phyloP scores from a whole-genome alignment of 2,329 filamentous ascomycete genomes.

The Pestalotiopsis sp. region DNA sequence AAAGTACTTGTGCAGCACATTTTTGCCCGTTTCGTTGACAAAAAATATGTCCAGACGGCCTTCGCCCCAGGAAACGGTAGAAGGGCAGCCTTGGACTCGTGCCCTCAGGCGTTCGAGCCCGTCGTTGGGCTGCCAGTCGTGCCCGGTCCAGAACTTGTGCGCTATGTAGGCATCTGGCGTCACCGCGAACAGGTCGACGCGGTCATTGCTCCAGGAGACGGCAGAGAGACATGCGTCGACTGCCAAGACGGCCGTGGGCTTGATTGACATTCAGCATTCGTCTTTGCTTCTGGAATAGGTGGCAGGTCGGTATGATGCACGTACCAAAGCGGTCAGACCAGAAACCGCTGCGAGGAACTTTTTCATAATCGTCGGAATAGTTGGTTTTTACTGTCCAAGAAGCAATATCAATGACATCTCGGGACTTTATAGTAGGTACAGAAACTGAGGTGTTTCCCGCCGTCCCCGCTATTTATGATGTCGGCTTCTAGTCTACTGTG shows the following conservation, averaged over 20 bases:
- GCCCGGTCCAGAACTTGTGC: slow-evolving; percentile 20
- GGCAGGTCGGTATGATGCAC: background rate
- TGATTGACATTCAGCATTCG: background rate
- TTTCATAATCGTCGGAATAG: background rate
- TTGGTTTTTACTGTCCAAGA: background rate
- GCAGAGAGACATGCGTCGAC: slow-evolving; percentile 4
- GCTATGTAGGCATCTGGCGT: slow-evolving; percentile 7
- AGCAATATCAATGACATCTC: background rate
- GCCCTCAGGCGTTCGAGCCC: slow-evolving; percentile 21
- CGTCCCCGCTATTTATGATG: background rate
- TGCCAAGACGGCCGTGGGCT: background rate
- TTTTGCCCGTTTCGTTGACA: slow-evolving; percentile 11
- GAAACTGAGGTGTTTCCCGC: background rate
- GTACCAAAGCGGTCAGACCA: background rate
- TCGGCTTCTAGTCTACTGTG: background rate
- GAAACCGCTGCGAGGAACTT: background rate
- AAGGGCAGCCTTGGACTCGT: slow-evolving; percentile 16
- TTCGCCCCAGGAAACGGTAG: slow-evolving; percentile 21
- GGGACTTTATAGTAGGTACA: background rate
- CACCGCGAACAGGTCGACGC: slow-evolving; percentile 15
- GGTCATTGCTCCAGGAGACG: slow-evolving; percentile 11
- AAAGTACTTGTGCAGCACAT: slow-evolving; percentile 25
- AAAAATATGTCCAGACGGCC: slow-evolving; percentile 22
- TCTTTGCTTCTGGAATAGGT: background rate
- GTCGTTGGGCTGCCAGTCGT: slow-evolving; percentile 22